These are phyloP conservation scores for Lactifluus pinguis DNA, from an alignment of 768 basidiomycete genomes.

Conservation along the genomic window DNA sequence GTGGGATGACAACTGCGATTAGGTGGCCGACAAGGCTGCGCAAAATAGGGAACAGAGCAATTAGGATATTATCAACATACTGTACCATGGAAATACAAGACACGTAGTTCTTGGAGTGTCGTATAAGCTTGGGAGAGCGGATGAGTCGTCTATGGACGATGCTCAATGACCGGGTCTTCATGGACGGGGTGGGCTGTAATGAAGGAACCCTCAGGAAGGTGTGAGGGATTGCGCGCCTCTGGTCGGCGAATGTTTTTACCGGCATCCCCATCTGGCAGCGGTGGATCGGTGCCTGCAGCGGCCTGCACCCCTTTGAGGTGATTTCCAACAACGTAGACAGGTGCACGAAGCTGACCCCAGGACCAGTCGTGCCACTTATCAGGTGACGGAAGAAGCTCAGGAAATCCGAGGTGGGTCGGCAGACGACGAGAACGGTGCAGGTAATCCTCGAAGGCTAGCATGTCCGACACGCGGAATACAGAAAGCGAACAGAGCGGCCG, in stretches of 20 bases:
- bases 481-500: constrained; percentile 12
- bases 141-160: not conserved
- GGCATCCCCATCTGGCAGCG: not conserved
- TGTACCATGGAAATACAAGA: constrained; percentile 6
- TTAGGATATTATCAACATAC: not conserved
- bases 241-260: not conserved
- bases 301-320: not conserved
- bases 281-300: not conserved
- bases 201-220: not conserved
- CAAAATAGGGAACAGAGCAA: not conserved
- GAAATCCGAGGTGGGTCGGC: constrained; percentile 14
- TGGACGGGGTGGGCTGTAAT: not conserved
- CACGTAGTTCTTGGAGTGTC: not conserved
- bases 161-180: not conserved
- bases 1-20: constrained; percentile 4
- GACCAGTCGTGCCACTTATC: constrained; percentile 20
- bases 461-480: constrained; percentile 14
- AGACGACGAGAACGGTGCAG: constrained; percentile 20
- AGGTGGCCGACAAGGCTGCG: not conserved
- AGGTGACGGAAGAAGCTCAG: constrained; percentile 13
- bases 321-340: constrained; percentile 16
- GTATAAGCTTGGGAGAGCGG: not conserved
- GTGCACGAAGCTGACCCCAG: constrained; percentile 17
- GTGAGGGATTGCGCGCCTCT: not conserved
- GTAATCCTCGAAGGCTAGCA: constrained; percentile 19